phyloP scores from a whole-genome alignment of 768 basidiomycete genomes.

The Auriscalpium orientale region DNA sequence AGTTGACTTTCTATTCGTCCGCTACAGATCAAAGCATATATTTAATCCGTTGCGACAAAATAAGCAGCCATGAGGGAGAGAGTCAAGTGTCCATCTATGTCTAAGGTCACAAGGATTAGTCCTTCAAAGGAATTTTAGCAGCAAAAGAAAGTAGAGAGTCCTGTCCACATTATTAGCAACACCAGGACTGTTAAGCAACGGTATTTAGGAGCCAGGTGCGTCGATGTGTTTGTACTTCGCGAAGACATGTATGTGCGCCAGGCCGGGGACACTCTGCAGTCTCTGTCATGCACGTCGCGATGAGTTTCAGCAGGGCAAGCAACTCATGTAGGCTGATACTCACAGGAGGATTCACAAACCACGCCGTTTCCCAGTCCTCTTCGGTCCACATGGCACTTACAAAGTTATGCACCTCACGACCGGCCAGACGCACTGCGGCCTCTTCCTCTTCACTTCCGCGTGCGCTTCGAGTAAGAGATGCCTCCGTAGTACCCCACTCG shows the following conservation, averaged over 20 bases:
- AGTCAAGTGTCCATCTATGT: too few species aligned
- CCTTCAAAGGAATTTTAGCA: too few species aligned
- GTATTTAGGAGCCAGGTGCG: background rate
- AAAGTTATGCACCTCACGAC: constrained; percentile 53
- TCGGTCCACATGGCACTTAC: constrained; percentile 63
- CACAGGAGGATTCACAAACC: constrained; percentile 88
- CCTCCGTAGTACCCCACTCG: constrained; percentile 65
- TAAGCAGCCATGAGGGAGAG: too few species aligned
- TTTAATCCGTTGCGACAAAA: too few species aligned
- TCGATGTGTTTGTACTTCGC: constrained; percentile 44
- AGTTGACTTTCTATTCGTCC: too few species aligned
- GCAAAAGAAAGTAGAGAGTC: too few species aligned
- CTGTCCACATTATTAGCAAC: too few species aligned
- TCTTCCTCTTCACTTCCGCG: constrained; percentile 49
- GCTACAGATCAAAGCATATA: too few species aligned
- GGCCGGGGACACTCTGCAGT: constrained; percentile 71
- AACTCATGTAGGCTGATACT: constrained; percentile 20
- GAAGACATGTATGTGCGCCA: constrained; percentile 87
- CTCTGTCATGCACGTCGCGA: constrained; percentile 34
- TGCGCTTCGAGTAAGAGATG: constrained; percentile 47
- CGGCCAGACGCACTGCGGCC: constrained; percentile 39
- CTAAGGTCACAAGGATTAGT: too few species aligned
- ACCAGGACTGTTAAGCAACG: too few species aligned
- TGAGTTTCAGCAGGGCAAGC: background rate
- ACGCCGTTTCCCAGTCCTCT: constrained; percentile 79